phyloP scores from a whole-genome alignment of 208 protist genomes.

The Porcisia hertigi region DNA sequence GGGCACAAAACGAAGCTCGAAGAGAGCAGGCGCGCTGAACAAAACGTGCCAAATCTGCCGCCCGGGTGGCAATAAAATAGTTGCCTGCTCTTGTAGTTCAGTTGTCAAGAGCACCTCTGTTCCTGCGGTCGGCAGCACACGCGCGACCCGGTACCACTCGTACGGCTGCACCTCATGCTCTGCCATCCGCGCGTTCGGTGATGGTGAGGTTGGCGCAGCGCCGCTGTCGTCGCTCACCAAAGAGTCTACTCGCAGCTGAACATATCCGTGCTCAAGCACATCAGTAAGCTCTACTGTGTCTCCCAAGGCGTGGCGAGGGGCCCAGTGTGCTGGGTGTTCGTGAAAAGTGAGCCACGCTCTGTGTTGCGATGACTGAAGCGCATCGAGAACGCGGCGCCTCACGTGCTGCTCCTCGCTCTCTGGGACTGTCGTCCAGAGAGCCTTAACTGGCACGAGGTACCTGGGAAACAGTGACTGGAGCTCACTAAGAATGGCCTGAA shows the following conservation, averaged over 20 bases:
- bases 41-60: constrained; percentile 74
- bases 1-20: constrained; percentile 11
- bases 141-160: constrained; percentile 82
- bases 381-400: constrained; percentile 9
- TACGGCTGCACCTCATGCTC: constrained; percentile 61
- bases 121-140: constrained; percentile 50
- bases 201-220: neutral
- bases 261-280: constrained; percentile 29
- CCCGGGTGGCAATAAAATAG: constrained; percentile 42
- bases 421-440: constrained; percentile 33
- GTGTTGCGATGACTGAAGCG: constrained; percentile 6
- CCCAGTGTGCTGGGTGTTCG: constrained; percentile 16
- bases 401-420: constrained; percentile 14
- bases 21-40: constrained; percentile 58
- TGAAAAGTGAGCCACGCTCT: constrained; percentile 6
- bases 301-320: neutral
- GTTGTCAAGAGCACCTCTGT: constrained; percentile 37
- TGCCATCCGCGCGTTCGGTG: constrained; percentile 22
- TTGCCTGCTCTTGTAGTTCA: constrained; percentile 41
- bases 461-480: constrained; percentile 46
- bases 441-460: constrained; percentile 60
- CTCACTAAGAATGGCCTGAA: constrained; percentile 4
- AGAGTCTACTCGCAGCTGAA: constrained; percentile 3
- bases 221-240: neutral
- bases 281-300: neutral